Evolutionary conservation across 768 basidiomycete species (phyloP).

Genomic region (Heimioporus sp.): DNA sequence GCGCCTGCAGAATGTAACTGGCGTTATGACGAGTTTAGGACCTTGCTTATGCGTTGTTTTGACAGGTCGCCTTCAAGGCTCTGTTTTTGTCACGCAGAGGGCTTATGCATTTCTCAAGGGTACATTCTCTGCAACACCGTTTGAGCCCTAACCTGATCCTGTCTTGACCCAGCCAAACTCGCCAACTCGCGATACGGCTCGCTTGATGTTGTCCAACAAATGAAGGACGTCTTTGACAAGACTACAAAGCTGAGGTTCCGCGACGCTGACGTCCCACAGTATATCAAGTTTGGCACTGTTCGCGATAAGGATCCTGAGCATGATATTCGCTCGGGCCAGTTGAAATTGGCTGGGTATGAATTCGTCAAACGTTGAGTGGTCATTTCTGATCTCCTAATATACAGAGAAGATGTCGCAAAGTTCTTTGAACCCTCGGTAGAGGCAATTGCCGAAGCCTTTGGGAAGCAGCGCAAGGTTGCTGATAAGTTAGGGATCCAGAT

Average conservation of each 20-base stretch:
- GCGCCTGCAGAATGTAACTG: conserved; percentile 30
- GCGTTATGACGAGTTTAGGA: neutral
- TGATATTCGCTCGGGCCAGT: conserved; percentile 35
- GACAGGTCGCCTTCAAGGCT: conserved; percentile 38
- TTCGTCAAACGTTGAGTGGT: too few relatives aligned
- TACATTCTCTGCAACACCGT: conserved; percentile 1
- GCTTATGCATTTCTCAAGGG: conserved; percentile 28
- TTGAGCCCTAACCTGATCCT: neutral
- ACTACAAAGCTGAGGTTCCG: conserved; percentile 41
- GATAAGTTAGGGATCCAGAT: conserved; percentile 23
- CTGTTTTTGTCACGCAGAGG: conserved; percentile 33
- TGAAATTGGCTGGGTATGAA: conserved; percentile 38
- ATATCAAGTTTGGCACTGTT: conserved; percentile 39
- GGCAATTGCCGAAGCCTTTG: conserved; percentile 33
- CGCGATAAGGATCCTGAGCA: conserved; percentile 32
- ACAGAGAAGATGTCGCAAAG: conserved; percentile 34
- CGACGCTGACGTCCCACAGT: conserved; percentile 31
- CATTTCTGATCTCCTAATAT: neutral
- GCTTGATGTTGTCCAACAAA: conserved; percentile 29
- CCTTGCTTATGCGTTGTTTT: neutral
- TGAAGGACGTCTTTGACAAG: conserved; percentile 35
- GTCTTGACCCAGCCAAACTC: conserved; percentile 27
- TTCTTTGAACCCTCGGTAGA: conserved; percentile 44
- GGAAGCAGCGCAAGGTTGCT: conserved; percentile 21
- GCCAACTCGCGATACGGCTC: conserved; percentile 27